Percentiles rank a stretch among this genome's conserved stretches.
These are phyloP conservation scores for Epichloe sp. DNA, from an alignment of 2,329 filamentous ascomycete species.

Conservation along the genomic window DNA sequence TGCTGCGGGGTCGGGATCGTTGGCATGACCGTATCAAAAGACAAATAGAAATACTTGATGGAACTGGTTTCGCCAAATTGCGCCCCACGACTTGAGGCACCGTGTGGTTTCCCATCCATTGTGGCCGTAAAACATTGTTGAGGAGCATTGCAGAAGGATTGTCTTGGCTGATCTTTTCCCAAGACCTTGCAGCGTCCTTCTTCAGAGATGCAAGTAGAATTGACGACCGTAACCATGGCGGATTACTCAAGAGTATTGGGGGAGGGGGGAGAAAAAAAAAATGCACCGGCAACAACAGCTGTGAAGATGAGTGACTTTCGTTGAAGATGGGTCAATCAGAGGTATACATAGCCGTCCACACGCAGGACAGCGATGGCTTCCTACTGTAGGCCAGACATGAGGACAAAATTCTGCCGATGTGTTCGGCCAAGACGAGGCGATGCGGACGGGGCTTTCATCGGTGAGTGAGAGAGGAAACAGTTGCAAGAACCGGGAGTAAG, in stretches of 20 bases:
- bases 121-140: background rate
- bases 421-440: background rate
- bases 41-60: constrained; percentile 28
- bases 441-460: background rate
- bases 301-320: background rate
- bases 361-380: background rate
- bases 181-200: background rate
- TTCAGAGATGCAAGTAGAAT: background rate
- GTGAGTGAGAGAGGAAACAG: background rate
- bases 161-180: background rate
- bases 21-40: constrained; percentile 26
- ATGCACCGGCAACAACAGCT: background rate
- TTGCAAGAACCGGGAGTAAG: background rate
- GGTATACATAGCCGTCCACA: background rate
- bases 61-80: constrained; percentile 9
- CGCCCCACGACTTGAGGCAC: background rate
- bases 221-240: background rate
- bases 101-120: background rate
- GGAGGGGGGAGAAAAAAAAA: too few relatives aligned
- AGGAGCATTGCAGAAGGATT: background rate
- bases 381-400: background rate
- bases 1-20: constrained; percentile 11
- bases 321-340: background rate
- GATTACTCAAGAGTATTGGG: background rate
- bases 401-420: background rate